A percentile compares a stretch with the other conserved stretches of the same genome.
Conservation (phyloP, 345 rosid species). For the Euphorbia tirucalli region DNA sequence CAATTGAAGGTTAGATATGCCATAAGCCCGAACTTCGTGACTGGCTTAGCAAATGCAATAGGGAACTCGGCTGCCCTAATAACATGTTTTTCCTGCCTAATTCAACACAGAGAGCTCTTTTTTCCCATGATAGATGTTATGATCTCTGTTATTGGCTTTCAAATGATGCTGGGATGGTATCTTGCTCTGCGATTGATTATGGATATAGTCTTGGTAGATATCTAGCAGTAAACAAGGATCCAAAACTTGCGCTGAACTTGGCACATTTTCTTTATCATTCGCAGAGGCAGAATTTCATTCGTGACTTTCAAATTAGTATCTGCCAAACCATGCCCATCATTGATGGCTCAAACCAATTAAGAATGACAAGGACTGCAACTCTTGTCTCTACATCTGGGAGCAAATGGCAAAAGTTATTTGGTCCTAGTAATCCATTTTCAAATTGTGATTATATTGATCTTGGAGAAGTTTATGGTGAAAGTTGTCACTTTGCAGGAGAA, state of each 20-base stretch:
- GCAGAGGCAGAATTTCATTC: neutral
- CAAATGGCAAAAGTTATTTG: conserved; percentile 13
- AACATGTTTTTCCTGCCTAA: conserved; percentile 9
- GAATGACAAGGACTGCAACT: neutral
- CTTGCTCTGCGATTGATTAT: neutral
- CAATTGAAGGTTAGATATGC: neutral
- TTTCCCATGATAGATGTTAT: neutral
- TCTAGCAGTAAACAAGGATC: neutral
- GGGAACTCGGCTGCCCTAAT: conserved; percentile 9
- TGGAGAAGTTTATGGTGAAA: neutral
- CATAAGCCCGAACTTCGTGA: neutral
- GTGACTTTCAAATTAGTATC: neutral
- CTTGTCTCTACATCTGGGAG: conserved; percentile 10
- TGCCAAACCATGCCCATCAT: neutral
- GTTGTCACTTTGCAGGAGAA: conserved; percentile 15
- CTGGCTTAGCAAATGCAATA: conserved; percentile 12
- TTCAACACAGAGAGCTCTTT: neutral
- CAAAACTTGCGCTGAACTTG: neutral
- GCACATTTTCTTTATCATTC: conserved; percentile 9
- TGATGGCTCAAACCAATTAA: conserved; percentile 4
- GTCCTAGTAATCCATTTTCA: neutral
- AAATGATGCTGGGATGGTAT: neutral
- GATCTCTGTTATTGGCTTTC: conserved; percentile 2
- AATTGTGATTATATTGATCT: neutral
- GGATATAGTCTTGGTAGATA: neutral